Conservation (phyloP, 2,329 filamentous ascomycete genomes). For the Fusarium pseudoanthophilum region DNA sequence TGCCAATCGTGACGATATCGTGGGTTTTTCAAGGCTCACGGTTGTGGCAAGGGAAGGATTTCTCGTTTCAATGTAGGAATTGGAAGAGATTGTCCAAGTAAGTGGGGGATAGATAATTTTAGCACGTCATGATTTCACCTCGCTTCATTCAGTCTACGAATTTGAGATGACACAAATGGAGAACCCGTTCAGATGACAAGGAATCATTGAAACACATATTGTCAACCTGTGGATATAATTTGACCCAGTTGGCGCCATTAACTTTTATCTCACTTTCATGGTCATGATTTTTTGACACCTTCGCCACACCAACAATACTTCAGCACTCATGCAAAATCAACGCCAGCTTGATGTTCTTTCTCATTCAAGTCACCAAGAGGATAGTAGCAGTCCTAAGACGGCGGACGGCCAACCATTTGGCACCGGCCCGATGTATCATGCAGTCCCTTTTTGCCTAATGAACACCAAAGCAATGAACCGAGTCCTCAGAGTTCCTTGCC, state of each 20-base stretch:
- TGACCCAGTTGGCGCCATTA: conserved; percentile 21
- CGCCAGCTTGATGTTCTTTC: conserved; percentile 54
- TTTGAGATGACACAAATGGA: background rate
- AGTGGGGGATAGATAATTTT: conserved; percentile 44
- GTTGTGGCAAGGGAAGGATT: background rate
- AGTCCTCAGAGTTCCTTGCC: conserved; percentile 50
- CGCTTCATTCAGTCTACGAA: background rate
- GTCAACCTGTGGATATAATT: conserved; percentile 17
- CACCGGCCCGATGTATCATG: conserved; percentile 57
- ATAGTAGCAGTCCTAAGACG: conserved; percentile 56
- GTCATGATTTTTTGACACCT: conserved; percentile 7
- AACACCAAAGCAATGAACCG: conserved; percentile 66
- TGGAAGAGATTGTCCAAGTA: conserved; percentile 11
- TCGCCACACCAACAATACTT: conserved; percentile 1
- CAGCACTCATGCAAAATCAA: conserved; percentile 41
- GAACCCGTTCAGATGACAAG: background rate
- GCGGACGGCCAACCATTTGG: conserved; percentile 56
- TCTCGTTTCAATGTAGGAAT: background rate
- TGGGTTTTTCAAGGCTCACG: background rate
- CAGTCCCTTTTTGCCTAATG: conserved; percentile 61
- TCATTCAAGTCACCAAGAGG: conserved; percentile 60
- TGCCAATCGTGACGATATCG: background rate
- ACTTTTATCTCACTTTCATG: conserved; percentile 28
- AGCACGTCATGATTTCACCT: conserved; percentile 44
- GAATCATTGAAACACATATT: background rate